These are phyloP conservation scores for Phylloporus rhodoxanthus DNA, from an alignment of 768 basidiomycete species.

Conservation along the genomic window DNA sequence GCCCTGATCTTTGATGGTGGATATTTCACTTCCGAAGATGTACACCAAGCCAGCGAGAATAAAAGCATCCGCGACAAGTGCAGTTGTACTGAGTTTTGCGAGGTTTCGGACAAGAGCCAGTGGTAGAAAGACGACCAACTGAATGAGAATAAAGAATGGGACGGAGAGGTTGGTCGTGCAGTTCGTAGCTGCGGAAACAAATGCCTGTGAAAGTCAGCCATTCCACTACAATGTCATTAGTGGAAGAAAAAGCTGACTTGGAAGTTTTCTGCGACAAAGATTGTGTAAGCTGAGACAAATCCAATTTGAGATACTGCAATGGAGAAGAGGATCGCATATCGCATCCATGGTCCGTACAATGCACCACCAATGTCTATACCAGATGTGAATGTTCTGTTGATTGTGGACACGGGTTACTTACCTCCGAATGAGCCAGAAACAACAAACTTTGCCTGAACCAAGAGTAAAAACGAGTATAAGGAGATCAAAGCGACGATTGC, in stretches of 20 bases:
- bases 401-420: constrained; percentile 29
- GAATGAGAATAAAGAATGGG: constrained; percentile 75
- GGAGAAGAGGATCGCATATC: constrained; percentile 78
- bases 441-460: constrained; percentile 81
- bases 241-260: constrained; percentile 33
- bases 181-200: constrained; percentile 74
- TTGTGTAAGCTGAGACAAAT: constrained; percentile 86
- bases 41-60: constrained; percentile 85
- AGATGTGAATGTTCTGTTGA: background rate
- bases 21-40: constrained; percentile 81
- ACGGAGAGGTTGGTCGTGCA: constrained; percentile 65
- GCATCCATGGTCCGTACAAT: constrained; percentile 91
- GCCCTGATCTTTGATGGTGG: constrained; percentile 60
- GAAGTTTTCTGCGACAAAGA: constrained; percentile 91
- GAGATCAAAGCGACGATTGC: constrained; percentile 80
- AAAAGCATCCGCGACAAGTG: constrained; percentile 90
- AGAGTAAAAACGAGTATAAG: constrained; percentile 87
- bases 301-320: constrained; percentile 88
- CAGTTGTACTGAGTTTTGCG: constrained; percentile 90
- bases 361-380: constrained; percentile 81
- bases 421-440: constrained; percentile 93
- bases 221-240: background rate
- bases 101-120: constrained; percentile 86
- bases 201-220: constrained; percentile 48
- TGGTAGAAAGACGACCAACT: constrained; percentile 84